Base-by-base conservation (phyloP, 495 filamentous ascomycete genomes). In the Aspergillus egyptiacus region DNA sequence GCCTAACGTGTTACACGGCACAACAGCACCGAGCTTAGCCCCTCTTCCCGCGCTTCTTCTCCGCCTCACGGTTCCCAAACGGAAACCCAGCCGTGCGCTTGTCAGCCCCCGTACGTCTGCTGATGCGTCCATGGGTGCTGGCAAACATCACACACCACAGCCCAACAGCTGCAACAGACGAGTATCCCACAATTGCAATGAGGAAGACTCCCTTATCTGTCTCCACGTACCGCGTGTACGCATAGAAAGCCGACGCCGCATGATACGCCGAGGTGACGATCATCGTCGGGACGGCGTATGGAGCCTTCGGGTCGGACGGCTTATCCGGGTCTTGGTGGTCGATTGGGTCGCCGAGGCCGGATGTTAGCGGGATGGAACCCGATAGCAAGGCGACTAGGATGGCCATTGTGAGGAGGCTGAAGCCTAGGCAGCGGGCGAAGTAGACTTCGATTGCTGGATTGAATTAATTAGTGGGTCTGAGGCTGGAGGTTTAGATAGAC, bases 1-100 rank as follows among this genome's bases (percentile, higher is more conserved):
- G 32, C 5, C 6, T n/a, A 34, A 34, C 14, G n/a, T n/a, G n/a
- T n/a, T n/a, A n/a, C n/a, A n/a, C n/a, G n/a, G n/a, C n/a, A n/a
- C 5, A 34, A n/a, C 9, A n/a, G 10, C 5, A n/a, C 32, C 35
- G 13, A 15, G 15, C n/a, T 43, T 24, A 43, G 5, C 6, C 13
- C 14, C 25, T 18, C 25, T 43, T 43, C 5, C 9, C 27, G 59
- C 72, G 74, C 66, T 72, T 78, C 68, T 82, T 85, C 38, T 73
- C 76, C 39, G 79, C 79, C 50, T 75, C 71, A 1, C 53, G 49
- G 46, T 77, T 77, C 24, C 55, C 56, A 56, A 77, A 94, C n/a
- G 89, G 89, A 59, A 83, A 95, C 20, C 85, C 84, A 49, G 83
- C 80, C 11, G 80, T 88, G 59, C 85, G 74, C 71, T 88, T 87